Base-by-base conservation (phyloP, 768 basidiomycete genomes). In the Pisolithus orientalis region DNA sequence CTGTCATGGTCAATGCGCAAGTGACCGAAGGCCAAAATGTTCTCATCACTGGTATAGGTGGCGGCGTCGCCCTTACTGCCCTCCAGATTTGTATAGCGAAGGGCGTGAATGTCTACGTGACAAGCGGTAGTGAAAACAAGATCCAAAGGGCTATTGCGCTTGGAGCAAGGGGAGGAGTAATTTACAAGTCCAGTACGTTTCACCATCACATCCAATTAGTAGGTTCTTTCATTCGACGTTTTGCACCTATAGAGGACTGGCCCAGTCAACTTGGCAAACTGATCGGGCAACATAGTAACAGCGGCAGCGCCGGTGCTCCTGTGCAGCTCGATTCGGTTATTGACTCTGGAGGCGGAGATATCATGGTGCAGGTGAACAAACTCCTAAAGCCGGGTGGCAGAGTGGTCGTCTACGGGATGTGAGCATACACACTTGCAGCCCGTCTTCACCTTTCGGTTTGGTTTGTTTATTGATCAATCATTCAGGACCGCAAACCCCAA, bases 31-130 rank as follows among this genome's bases (percentile, higher is more conserved):
- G 82, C 6, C 80, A 91, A 34, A 85, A 84, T 49, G 75, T 94
- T 39, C 78, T 93, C 43, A 84, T 94, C 53, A 89, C 87, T 0
- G 89, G 89, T 16, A 80, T 87, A 42, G 89, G 90, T 24, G 90
- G 90, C 17, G 90, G 91, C 11, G 91, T 94, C 38, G 91, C 91
- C 0, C 73, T 93, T 28, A 59, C 81, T 39, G 83, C 86, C 0
- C 67, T 92, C 54, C 90, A 94, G 64, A 66, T 92, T 8, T 87
- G 83, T 62, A 59, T 90, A 4, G 89, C 87, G 0, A 77, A 76
- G 50, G 87, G 90, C 28, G 85, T 87, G 1, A 78, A 78, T 32
- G 88, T 92, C n/a, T 93, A 84, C 65, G 88, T 92, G 24, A 88
- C 91, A 4, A 89, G 86, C 55, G 79, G 87, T 8, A 80, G 67